A percentile compares a stretch with the other conserved stretches of the same genome.
Evolutionary conservation across 192 early-diverging fungal species (phyloP).

Genomic region (Coemansia sp.): DNA sequence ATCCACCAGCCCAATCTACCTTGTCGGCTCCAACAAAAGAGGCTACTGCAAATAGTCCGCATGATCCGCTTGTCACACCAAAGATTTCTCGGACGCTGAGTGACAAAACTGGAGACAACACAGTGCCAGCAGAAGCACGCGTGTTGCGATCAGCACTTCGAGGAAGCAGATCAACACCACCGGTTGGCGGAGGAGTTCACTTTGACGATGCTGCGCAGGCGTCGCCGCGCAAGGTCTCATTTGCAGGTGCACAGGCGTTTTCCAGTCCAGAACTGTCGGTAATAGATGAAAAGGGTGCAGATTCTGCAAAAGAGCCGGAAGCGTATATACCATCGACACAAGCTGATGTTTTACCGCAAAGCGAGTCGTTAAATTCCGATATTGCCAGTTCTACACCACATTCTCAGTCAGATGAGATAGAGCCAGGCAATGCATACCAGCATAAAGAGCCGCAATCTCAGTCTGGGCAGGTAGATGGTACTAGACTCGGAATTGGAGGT

Average conservation of each 20-base stretch:
- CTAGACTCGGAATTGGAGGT: background rate
- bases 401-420: background rate
- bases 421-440: conserved; percentile 1
- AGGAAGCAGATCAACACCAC: conserved; percentile 14
- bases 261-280: conserved; percentile 9
- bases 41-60: background rate
- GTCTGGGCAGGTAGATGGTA: background rate
- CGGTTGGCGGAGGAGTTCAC: background rate
- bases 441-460: background rate
- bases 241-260: conserved; percentile 10
- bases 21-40: background rate
- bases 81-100: conserved; percentile 29
- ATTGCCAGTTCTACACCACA: background rate
- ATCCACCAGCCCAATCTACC: conserved; percentile 4
- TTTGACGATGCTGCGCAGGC: conserved; percentile 2
- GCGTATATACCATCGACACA: conserved; percentile 2
- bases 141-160: conserved; percentile 34
- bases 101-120: conserved; percentile 8
- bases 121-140: conserved; percentile 12
- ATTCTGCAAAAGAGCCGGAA: conserved; percentile 8
- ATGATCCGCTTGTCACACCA: conserved; percentile 14
- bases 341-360: background rate
- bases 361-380: background rate
- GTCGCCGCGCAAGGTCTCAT: conserved; percentile 19
- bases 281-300: background rate